Evolutionary conservation across 1,284 basidiomycete genomes (phyloP), one percentile per base, ranked within the genome.

Genomic region (Fistulinella cinereoalba): DNA sequence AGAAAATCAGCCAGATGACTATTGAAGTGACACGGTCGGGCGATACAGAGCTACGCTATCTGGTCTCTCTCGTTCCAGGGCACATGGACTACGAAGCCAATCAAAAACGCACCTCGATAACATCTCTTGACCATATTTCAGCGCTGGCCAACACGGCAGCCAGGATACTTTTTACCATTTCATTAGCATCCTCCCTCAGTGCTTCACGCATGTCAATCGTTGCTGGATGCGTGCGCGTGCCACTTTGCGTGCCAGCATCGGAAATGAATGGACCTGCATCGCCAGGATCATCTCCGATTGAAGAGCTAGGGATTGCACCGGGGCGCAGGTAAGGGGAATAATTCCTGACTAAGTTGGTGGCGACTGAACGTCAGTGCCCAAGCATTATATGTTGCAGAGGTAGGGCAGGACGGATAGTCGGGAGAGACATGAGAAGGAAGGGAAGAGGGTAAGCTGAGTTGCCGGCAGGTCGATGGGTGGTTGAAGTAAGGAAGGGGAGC

Each of bases 311-410:
- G 24, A 61, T 29, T 43, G 47, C 45, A 19, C 50, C n/a, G n/a
- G 88, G 86, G 37, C 80, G 69, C 55, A 93, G 75, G 68, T 92
- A 84, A 18, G 89, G 90, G 40, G 89, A 89, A 66, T 92, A 92
- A 65, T 92, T 92, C 74, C 78, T 79, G 75, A 91, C 88, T 88
- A 92, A 71, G 79, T 92, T 91, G 62, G 74, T 77, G 69, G 79
- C 77, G 79, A 92, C 89, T 92, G 72, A 83, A 73, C 85, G 83
- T 82, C 77, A 62, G 61, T 75, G 66, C 68, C 65, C 58, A 54
- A 52, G 40, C 47, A 50, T 51, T 42, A 56, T 51, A 51, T 56
- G 55, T 52, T 60, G 51, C 46, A 21, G 46, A 52, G 44, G 53
- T 50, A 51, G 56, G 55, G 50, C 57, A 47, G n/a, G 50, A 46